Percentiles rank a stretch among this genome's conserved stretches.
Evolutionary conservation across 1,139 yeast species (phyloP).

Genomic region (Yamadazyma siamensis): DNA sequence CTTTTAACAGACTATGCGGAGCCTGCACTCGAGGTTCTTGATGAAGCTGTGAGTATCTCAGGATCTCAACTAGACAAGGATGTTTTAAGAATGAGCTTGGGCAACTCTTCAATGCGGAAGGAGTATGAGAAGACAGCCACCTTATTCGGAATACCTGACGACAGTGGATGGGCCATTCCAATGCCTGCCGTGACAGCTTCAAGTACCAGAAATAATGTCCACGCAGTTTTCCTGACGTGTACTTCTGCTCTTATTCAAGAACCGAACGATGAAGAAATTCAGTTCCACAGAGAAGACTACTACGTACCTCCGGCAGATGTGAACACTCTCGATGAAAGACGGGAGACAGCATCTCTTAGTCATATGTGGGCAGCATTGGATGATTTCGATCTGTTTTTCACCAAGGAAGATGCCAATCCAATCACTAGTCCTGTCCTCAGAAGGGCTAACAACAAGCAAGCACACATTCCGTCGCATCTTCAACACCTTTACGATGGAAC

Average conservation of each 20-base stretch:
- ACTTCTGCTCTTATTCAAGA: conserved; percentile 28
- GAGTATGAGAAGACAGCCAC: conserved; percentile 87
- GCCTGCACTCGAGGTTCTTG: conserved; percentile 83
- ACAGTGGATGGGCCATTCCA: conserved; percentile 97
- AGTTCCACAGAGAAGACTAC: conserved; percentile 68
- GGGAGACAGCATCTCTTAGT: conserved; percentile 74
- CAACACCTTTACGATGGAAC: conserved; percentile 4
- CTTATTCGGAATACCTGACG: conserved; percentile 92
- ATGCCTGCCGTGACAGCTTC: conserved; percentile 91
- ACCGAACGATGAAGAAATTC: conserved; percentile 40
- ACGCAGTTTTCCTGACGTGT: conserved; percentile 91
- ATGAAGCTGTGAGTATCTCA: conserved; percentile 79
- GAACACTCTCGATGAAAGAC: conserved; percentile 51
- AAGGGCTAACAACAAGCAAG: conserved; percentile 1
- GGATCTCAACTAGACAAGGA: conserved; percentile 90
- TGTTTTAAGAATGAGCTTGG: conserved; percentile 86
- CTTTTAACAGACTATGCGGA: conserved; percentile 85
- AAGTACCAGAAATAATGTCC: conserved; percentile 86
- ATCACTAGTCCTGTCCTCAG: conserved; percentile 7
- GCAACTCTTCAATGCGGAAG: conserved; percentile 71
- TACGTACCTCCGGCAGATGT: conserved; percentile 40
- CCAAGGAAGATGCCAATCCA: conserved; percentile 49
- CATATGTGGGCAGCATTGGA: conserved; percentile 97
- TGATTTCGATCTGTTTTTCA: conserved; percentile 88
- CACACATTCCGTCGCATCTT: conserved; percentile 3